Base-by-base conservation (phyloP, 257 asterid genomes). In the Buddleja alternifolia region DNA sequence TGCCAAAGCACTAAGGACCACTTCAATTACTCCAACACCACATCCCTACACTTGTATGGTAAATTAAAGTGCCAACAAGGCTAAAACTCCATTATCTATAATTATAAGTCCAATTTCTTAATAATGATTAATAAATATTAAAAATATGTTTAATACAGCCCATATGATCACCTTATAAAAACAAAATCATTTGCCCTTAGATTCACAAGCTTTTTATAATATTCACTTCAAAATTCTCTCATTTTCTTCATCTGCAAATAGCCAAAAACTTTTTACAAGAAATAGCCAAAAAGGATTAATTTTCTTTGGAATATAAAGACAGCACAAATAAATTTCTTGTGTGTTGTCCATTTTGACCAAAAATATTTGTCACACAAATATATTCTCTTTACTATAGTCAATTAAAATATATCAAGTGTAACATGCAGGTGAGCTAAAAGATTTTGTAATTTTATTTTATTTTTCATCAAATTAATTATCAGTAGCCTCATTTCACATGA, bases 21-120 rank as follows among this genome's bases (percentile, higher is more conserved):
- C 78, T 25, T 46, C 60, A 77, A 57, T 39, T 72, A 36, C 23
- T 29, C 72, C 69, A 60, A 23, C 12, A 36, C 54, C 42, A 52
- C 70, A 53, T 2, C 63, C 68, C 68, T 46, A 72, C 75, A 73
- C 45, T 63, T 77, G 70, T 57, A 41, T 71, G 83, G 80, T 62
- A 66, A 66, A 73, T 4, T 24, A 16, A 47, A 70, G 55, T 24
- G 75, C 78, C 84, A 72, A 41, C 71, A 67, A 67, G 44, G 66
- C 62, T 23, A 24, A 16, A 53, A 23, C 69, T 64, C 54, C 24
- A 47, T 47, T 47, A 15, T 1, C 54, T 21, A 8, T 47, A 47
- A 47, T 47, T 15, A 7, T 21, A 47, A 47, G 10, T 47, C 0
- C 21, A 15, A n/a, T 47, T 9, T 16, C 10, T 47, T 9, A 15